Percentiles rank a stretch among this genome's conserved stretches.
Evolutionary conservation across 371 early-diverging fungal species (phyloP).

Genomic region (Rhizopus delemar): DNA sequence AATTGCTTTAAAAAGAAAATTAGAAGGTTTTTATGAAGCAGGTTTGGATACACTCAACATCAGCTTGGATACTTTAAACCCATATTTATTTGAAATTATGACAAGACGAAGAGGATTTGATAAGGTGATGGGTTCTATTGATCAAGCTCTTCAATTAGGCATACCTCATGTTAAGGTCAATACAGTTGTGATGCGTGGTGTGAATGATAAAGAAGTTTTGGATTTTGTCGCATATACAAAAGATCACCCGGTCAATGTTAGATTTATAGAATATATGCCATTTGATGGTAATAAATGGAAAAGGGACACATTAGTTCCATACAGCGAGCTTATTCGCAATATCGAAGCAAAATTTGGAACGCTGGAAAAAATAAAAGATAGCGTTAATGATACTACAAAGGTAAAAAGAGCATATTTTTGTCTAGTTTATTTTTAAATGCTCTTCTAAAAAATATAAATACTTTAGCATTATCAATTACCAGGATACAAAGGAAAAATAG

Average conservation of each 20-base stretch:
- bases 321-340: slow-evolving; percentile 67
- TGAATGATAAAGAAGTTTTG: slow-evolving; percentile 83
- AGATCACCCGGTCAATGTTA: slow-evolving; percentile 70
- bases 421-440: too few species aligned
- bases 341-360: slow-evolving; percentile 61
- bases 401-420: slow-evolving; percentile 25
- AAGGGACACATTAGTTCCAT: slow-evolving; percentile 79
- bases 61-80: slow-evolving; percentile 88
- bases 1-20: slow-evolving; percentile 82
- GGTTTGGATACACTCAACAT: slow-evolving; percentile 89
- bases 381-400: slow-evolving; percentile 86
- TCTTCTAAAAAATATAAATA: background rate
- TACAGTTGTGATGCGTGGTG: slow-evolving; percentile 83
- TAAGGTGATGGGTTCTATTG: slow-evolving; percentile 73
- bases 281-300: slow-evolving; percentile 95
- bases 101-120: slow-evolving; percentile 84
- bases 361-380: slow-evolving; percentile 68
- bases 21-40: slow-evolving; percentile 64
- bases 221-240: slow-evolving; percentile 84
- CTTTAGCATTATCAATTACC: slow-evolving; percentile 61
- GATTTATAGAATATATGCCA: slow-evolving; percentile 98
- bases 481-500: slow-evolving; percentile 83
- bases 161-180: slow-evolving; percentile 85
- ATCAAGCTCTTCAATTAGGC: slow-evolving; percentile 64
- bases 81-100: slow-evolving; percentile 83